phyloP scores from a whole-genome alignment of 2,329 filamentous ascomycete species.

The Penicillium sp. region DNA sequence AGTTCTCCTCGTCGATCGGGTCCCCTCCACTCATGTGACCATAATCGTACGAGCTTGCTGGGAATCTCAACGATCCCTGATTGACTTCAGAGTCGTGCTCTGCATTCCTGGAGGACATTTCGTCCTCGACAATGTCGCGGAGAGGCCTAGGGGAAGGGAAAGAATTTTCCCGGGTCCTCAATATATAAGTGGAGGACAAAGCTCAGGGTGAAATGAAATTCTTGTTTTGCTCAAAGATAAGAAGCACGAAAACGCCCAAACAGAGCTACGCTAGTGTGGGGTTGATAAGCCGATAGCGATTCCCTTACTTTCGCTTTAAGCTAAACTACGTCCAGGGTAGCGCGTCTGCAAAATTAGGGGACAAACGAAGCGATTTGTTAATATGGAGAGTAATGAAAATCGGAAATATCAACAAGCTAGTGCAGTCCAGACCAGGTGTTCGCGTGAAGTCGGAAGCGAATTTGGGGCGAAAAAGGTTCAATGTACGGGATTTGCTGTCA shows the following conservation, averaged over 20 bases:
- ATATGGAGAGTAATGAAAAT: background rate
- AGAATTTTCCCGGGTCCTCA: background rate
- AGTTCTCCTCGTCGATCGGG: conserved; percentile 14
- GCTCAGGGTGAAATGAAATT: background rate
- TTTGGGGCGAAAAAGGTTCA: too few relatives aligned
- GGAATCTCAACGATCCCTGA: conserved; percentile 11
- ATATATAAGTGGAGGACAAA: background rate
- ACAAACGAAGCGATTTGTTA: background rate
- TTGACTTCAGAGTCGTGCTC: conserved; percentile 5
- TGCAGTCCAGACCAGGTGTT: background rate
- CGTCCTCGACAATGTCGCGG: background rate
- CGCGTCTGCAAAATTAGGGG: background rate
- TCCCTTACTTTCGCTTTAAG: background rate
- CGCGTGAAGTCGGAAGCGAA: background rate
- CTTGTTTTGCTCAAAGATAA: background rate
- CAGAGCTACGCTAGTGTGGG: background rate
- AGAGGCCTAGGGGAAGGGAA: background rate
- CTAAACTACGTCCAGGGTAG: background rate
- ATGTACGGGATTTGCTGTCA: too few relatives aligned
- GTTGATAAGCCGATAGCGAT: background rate
- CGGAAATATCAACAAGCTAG: background rate
- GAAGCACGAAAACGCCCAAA: background rate
- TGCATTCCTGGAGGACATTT: conserved; percentile 8
- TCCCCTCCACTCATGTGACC: conserved; percentile 8
- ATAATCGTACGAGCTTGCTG: conserved; percentile 18